Evolutionary conservation across 2,329 filamentous ascomycete species (phyloP).

Genomic region (Fusarium hostae): DNA sequence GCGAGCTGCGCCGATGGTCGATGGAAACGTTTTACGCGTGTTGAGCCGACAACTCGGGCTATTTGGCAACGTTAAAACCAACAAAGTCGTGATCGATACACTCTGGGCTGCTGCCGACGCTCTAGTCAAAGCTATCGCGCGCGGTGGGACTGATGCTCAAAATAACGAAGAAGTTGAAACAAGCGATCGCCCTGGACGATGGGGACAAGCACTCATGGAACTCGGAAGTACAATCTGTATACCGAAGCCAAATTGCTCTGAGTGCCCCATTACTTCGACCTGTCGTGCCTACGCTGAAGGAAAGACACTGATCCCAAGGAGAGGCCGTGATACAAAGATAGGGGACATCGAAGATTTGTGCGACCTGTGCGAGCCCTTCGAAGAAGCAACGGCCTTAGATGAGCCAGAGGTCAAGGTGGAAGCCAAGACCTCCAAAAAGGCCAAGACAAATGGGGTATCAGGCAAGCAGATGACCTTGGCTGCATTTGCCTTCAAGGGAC

Average conservation of each 20-base stretch:
- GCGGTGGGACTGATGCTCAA: slow-evolving; percentile 46
- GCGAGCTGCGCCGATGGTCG: slow-evolving; percentile 67
- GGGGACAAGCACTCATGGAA: slow-evolving; percentile 75
- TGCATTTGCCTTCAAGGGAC: slow-evolving; percentile 50
- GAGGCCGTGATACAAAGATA: slow-evolving; percentile 26
- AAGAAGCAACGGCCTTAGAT: slow-evolving; percentile 48
- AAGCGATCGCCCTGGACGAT: slow-evolving; percentile 66
- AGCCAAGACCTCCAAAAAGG: slow-evolving; percentile 25
- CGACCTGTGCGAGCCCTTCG: slow-evolving; percentile 59
- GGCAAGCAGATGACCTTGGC: slow-evolving; percentile 48
- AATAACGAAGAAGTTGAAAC: slow-evolving; percentile 41
- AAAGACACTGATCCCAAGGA: slow-evolving; percentile 41
- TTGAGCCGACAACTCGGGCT: slow-evolving; percentile 70
- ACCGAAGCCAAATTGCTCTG: slow-evolving; percentile 66
- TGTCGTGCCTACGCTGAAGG: slow-evolving; percentile 65
- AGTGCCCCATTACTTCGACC: slow-evolving; percentile 62
- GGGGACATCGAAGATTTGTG: slow-evolving; percentile 64
- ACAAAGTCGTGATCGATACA: slow-evolving; percentile 62
- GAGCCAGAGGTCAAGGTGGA: slow-evolving; percentile 13
- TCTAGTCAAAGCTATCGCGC: slow-evolving; percentile 63
- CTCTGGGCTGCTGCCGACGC: slow-evolving; percentile 69
- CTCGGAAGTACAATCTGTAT: slow-evolving; percentile 71
- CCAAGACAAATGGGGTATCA: slow-evolving; percentile 10
- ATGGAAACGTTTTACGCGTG: slow-evolving; percentile 71
- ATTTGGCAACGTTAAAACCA: slow-evolving; percentile 65